Evolutionary conservation across 495 filamentous ascomycete genomes (phyloP), one percentile per base, ranked within the genome.

Genomic region (Hypoxylon cercidicola): DNA sequence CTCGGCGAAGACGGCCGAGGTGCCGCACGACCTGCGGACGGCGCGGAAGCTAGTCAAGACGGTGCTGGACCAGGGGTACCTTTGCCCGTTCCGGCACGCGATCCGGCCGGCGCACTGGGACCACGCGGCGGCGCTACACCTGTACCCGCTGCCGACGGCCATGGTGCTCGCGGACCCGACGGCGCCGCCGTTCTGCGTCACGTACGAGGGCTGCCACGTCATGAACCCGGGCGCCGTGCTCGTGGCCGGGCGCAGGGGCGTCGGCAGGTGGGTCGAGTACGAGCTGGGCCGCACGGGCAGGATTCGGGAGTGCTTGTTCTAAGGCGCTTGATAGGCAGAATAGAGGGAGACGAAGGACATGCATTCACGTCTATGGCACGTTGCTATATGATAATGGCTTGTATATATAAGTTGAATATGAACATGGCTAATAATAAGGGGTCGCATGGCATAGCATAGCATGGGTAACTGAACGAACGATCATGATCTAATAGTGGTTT

Each of bases 121-220:
- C 75, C 90, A 89, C 75, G 86, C 87, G 0, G 57, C 73, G 4
- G 80, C 90, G 11, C 71, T 97, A 46, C 85, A 89, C 46, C 80
- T 99, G 12, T 98, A 97, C 72, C 95, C 95, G 10, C 74, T 98
- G 37, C 95, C 95, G 4, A 94, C 89, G 12, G 86, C 89, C 0
- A 70, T 98, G 65, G 85, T 97, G 19, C 75, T 99, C 16, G 88
- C 90, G 4, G 95, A 99, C 70, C 79, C 90, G 4, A 90, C 93
- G 34, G 87, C 87, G 20, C 86, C 89, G 41, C 82, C 93, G 0
- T 98, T 96, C 70, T 88, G 87, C 56, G 79, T 97, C 41, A 95
- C 90, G 15, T 97, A 97, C 70, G 93, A 97, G 75, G 94, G 93
- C 1, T 98, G 95, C 69, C 89, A 93, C 81, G 94, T 97, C 2